Conservation (phyloP, 2,329 filamentous ascomycete species). For the Graphilbum fragrans region DNA sequence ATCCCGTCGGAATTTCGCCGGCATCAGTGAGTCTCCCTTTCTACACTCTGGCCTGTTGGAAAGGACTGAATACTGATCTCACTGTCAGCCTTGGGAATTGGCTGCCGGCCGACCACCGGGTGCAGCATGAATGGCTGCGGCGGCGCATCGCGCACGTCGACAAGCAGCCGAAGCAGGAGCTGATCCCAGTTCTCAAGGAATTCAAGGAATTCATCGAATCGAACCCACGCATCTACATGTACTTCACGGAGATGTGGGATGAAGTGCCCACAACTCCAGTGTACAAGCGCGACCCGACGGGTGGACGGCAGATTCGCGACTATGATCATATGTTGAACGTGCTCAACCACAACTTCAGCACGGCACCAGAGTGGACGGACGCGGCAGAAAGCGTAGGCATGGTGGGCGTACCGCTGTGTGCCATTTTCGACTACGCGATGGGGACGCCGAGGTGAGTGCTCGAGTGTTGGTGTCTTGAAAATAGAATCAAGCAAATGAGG, state of each 20-base stretch:
- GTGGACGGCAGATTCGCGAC: slow-evolving; percentile 49
- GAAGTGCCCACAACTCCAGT: slow-evolving; percentile 49
- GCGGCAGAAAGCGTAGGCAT: slow-evolving; percentile 37
- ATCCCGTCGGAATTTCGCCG: slow-evolving; percentile 36
- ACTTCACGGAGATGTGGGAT: slow-evolving; percentile 55
- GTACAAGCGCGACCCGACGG: slow-evolving; percentile 50
- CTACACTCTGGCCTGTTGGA: not conserved
- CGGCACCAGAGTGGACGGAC: slow-evolving; percentile 40
- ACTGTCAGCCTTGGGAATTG: slow-evolving; percentile 38
- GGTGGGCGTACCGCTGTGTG: slow-evolving; percentile 41
- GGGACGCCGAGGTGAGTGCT: slow-evolving; percentile 31
- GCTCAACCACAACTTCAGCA: slow-evolving; percentile 46
- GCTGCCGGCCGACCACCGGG: slow-evolving; percentile 50
- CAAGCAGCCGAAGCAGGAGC: slow-evolving; percentile 28
- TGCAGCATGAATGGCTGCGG: slow-evolving; percentile 52
- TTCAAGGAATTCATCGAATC: slow-evolving; percentile 55
- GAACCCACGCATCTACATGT: slow-evolving; percentile 53
- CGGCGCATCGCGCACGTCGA: slow-evolving; percentile 43
- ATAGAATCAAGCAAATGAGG: slow-evolving; percentile 1
- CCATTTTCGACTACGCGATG: slow-evolving; percentile 45
- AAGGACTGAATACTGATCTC: not conserved
- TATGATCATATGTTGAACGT: slow-evolving; percentile 55
- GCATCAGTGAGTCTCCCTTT: slow-evolving; percentile 25
- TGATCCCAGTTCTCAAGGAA: slow-evolving; percentile 49
- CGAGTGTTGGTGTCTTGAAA: not conserved